Conservation (phyloP, 1,139 yeast species). For the Sugiyamaella neomexicana region DNA sequence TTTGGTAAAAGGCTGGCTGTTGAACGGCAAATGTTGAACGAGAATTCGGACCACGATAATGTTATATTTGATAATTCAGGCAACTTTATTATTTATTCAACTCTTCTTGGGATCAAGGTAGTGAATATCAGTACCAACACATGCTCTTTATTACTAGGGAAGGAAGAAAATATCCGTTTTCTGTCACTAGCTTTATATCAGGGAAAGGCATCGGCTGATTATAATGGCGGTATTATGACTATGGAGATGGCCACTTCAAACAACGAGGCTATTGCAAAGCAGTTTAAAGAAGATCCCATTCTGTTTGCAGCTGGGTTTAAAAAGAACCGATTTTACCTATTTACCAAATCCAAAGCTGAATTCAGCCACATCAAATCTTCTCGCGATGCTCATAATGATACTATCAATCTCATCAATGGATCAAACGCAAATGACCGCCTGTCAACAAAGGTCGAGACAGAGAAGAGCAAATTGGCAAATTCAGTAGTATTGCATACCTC, state of each 20-base stretch:
- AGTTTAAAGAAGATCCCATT: constrained; percentile 41
- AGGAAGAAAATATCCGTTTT: constrained; percentile 40
- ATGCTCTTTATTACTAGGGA: constrained; percentile 40
- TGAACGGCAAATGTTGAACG: constrained; percentile 36
- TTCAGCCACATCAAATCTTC: constrained; percentile 25
- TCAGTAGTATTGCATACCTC: constrained; percentile 46
- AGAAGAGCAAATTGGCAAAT: background rate
- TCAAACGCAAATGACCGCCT: background rate
- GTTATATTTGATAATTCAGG: constrained; percentile 43
- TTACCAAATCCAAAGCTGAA: constrained; percentile 34
- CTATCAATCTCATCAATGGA: constrained; percentile 1
- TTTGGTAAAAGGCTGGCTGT: constrained; percentile 36
- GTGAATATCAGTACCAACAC: constrained; percentile 40
- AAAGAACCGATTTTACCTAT: constrained; percentile 41
- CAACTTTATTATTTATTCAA: constrained; percentile 41
- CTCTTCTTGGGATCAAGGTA: constrained; percentile 43
- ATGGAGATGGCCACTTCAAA: constrained; percentile 45
- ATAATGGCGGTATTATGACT: constrained; percentile 32
- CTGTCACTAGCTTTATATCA: constrained; percentile 38
- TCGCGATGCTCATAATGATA: constrained; percentile 32
- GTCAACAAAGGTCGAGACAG: background rate
- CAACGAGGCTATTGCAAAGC: constrained; percentile 43
- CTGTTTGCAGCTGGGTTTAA: constrained; percentile 42
- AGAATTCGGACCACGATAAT: constrained; percentile 22
- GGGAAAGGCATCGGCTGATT: constrained; percentile 31